phyloP scores from a whole-genome alignment of 768 basidiomycete species.

The Tricholoma hemisulphureum region DNA sequence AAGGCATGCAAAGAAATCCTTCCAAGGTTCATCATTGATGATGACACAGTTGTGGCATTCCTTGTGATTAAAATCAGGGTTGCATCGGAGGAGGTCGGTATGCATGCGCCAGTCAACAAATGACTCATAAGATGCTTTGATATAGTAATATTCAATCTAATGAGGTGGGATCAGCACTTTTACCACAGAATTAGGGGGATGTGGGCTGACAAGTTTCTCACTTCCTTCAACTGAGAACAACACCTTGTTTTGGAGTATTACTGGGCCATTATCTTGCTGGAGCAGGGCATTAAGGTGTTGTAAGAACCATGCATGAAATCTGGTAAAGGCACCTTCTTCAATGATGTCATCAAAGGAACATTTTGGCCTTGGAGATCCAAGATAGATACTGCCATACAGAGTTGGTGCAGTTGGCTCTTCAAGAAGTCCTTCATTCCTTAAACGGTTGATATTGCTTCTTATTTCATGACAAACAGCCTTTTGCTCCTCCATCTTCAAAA shows the following conservation, averaged over 20 bases:
- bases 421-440: not conserved
- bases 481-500: no score
- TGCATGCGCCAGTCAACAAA: conserved; percentile 14
- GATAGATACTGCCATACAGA: conserved; percentile 1
- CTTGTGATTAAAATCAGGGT: conserved; percentile 10
- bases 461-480: conserved; percentile 6
- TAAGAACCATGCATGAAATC: not conserved
- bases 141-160: conserved; percentile 3
- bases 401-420: not conserved
- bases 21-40: not conserved
- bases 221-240: no score
- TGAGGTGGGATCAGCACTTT: not conserved
- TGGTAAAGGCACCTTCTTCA: not conserved
- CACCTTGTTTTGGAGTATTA: not conserved
- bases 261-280: not conserved
- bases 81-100: conserved; percentile 20
- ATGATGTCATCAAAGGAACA: conserved; percentile 1
- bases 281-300: not conserved
- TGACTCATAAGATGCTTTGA: conserved; percentile 20
- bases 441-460: conserved; percentile 6
- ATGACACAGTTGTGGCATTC: conserved; percentile 12
- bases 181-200: no score
- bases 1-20: not conserved
- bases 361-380: conserved; percentile 3
- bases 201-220: no score